Evolutionary conservation across 2,329 filamentous ascomycete species (phyloP), one percentile per base, ranked within the genome.

Genomic region (Leptosphaerulina australis): DNA sequence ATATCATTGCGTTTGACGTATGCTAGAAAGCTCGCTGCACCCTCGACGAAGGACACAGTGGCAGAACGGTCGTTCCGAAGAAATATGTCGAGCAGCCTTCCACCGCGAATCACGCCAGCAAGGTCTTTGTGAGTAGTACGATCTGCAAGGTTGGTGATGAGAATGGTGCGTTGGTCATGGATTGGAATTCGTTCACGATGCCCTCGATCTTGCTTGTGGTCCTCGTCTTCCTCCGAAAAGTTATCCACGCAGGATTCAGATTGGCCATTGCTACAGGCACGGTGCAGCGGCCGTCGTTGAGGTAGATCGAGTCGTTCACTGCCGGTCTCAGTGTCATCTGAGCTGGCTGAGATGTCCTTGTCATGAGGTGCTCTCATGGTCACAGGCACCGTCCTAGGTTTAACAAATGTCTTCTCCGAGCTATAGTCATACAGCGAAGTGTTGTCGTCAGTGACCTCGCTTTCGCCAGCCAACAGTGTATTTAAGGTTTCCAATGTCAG

Each of bases 11-110:
- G 80, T 64, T 83, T 86, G 17, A 81, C 79, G 69, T 90, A 79
- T 0, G 83, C 77, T 38, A 86, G 78, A 66, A 91, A 94, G 0
- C 82, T 79, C 49, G 60, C 58, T 15, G 79, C 75, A 25, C 81
- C 81, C 40, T 85, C 78, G 5, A 90, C 76, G 66, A 94, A 94
- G 0, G 90, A 89, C 2, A 94, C 78, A 31, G 79, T 81, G 3
- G 84, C 88, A 34, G 76, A 76, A 24, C 81, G 81, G 41, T 90
- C 85, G 31, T 81, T 66, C 24, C 84, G 82, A 37, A 91, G 60
- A 59, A 82, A 87, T 30, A 93, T 76, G 56, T 91, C 87, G 9
- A 92, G 70, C 9, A 95, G 62, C 56, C 82, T 78, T 1, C 90
- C 90, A 18, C 90, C 90, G 50, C 86, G 84, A 41, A 94, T 74